Conservation (phyloP, 2,329 filamentous ascomycete species). For the Penicillium hordei region DNA sequence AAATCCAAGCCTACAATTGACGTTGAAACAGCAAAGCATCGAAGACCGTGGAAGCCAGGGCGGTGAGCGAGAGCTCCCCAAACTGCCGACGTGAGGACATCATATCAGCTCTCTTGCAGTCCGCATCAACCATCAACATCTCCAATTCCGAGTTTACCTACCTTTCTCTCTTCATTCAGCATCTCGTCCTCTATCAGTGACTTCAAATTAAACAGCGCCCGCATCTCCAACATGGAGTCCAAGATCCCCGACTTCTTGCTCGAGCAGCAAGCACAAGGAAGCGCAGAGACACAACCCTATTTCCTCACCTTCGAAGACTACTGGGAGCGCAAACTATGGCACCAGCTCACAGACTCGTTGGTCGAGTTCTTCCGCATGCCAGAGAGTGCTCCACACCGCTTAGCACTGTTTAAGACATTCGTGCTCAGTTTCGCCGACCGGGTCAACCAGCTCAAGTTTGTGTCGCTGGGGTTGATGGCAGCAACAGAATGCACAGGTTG, state of each 20-base stretch:
- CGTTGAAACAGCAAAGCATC: constrained; percentile 1
- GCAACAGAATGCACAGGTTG: constrained; percentile 68
- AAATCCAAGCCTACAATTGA: background rate
- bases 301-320: constrained; percentile 92
- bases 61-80: constrained; percentile 11
- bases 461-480: constrained; percentile 83
- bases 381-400: constrained; percentile 77
- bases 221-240: constrained; percentile 67
- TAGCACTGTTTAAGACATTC: constrained; percentile 91
- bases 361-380: constrained; percentile 83
- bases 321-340: constrained; percentile 99
- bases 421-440: constrained; percentile 95
- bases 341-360: constrained; percentile 89
- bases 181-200: constrained; percentile 1
- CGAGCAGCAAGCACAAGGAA: constrained; percentile 83
- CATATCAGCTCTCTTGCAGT: constrained; percentile 14
- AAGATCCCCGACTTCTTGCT: constrained; percentile 88
- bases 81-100: constrained; percentile 14
- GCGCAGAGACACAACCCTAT: constrained; percentile 81
- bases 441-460: constrained; percentile 98
- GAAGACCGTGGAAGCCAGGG: constrained; percentile 5
- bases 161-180: constrained; percentile 1
- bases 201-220: background rate
- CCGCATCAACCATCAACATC: constrained; percentile 12
- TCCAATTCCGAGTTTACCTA: constrained; percentile 12